These are phyloP conservation scores for Uronychia binucleata DNA, from an alignment of 73 alveolate genomes.

Conservation along the genomic window DNA sequence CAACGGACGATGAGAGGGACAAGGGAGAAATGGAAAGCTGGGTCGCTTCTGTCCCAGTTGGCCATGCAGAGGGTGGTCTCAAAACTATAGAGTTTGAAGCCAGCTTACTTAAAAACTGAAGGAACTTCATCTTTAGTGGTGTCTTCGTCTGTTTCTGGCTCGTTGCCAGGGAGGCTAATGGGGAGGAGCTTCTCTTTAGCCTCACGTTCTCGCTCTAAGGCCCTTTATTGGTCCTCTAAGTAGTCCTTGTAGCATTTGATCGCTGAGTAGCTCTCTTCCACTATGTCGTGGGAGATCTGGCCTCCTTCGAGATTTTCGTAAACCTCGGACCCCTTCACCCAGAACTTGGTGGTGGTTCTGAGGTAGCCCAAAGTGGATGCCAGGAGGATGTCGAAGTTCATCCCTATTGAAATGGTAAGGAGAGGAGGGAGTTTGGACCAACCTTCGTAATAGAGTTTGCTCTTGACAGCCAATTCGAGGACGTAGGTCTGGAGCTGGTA, in stretches of 20 bases:
- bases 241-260: not conserved
- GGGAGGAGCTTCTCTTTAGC: not conserved
- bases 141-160: not conserved
- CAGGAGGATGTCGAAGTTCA: slow-evolving; percentile 42
- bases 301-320: slow-evolving; percentile 2
- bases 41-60: not conserved
- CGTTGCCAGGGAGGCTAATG: not conserved
- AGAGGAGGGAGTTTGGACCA: slow-evolving; percentile 4
- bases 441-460: not conserved
- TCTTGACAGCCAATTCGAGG: slow-evolving; percentile 35
- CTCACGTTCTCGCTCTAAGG: not conserved
- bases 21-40: not conserved
- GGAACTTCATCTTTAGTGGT: not conserved
- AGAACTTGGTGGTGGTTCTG: slow-evolving; percentile 34
- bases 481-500: slow-evolving; percentile 45
- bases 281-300: not conserved
- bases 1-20: not conserved
- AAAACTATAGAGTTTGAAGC: not conserved
- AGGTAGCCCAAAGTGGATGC: slow-evolving; percentile 18
- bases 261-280: not conserved
- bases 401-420: slow-evolving; percentile 18
- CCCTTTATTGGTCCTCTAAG: not conserved
- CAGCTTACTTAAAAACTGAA: not conserved
- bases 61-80: not conserved
- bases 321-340: slow-evolving; percentile 52